Percentiles rank a stretch among this genome's conserved stretches.
Evolutionary conservation across 805 yeast genomes (phyloP).

Genomic region (Saturnispora dispora): DNA sequence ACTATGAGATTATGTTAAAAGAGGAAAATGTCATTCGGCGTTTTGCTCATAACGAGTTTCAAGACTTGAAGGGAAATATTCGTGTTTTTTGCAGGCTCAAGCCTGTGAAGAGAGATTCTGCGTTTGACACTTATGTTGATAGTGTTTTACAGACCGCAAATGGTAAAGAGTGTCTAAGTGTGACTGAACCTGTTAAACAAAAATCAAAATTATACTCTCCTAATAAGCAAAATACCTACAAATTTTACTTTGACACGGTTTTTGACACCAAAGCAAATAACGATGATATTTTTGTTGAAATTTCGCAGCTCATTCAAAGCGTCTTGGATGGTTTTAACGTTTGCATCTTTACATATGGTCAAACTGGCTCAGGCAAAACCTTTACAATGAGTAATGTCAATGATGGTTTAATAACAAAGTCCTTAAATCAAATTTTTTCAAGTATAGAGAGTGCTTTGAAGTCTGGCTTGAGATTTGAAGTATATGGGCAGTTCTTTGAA

Average conservation of each 20-base stretch:
- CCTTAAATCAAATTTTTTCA: constrained; percentile 61
- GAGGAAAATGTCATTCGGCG: constrained; percentile 38
- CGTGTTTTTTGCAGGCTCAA: constrained; percentile 83
- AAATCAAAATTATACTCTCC: constrained; percentile 4
- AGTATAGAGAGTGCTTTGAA: constrained; percentile 39
- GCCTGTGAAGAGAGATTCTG: constrained; percentile 34
- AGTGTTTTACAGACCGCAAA: constrained; percentile 14
- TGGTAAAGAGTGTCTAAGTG: constrained; percentile 24
- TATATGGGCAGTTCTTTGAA: constrained; percentile 74
- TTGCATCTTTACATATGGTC: constrained; percentile 95
- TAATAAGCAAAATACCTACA: constrained; percentile 20
- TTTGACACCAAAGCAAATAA: constrained; percentile 51
- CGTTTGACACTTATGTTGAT: constrained; percentile 10
- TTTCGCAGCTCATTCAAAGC: constrained; percentile 77
- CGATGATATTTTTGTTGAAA: constrained; percentile 65
- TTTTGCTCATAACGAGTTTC: constrained; percentile 59
- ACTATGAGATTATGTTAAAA: constrained; percentile 20
- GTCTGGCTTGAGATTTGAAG: constrained; percentile 53
- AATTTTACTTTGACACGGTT: constrained; percentile 70
- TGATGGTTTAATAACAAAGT: constrained; percentile 77
- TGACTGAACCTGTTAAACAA: constrained; percentile 17
- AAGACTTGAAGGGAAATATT: constrained; percentile 85
- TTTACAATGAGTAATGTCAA: constrained; percentile 68
- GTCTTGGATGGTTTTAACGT: constrained; percentile 85
- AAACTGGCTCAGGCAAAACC: constrained; percentile 94